A percentile compares a stretch with the other conserved stretches of the same genome.
Conservation (phyloP, 208 protist genomes). For the Trypanosoma vivax region DNA sequence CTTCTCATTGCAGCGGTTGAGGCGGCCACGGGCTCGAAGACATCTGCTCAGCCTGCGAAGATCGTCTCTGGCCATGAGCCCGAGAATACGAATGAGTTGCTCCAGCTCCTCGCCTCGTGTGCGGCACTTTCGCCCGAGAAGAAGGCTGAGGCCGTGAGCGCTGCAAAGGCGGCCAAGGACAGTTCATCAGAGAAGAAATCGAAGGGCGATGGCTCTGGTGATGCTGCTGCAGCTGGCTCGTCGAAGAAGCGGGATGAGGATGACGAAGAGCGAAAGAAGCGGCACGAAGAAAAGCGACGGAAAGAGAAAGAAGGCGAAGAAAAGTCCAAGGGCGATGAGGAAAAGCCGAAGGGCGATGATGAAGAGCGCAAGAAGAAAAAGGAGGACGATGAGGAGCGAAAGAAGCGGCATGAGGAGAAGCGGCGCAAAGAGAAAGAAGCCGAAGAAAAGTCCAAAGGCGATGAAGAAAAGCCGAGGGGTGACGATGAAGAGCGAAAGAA, state of each 20-base stretch:
- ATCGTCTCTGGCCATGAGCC: constrained; percentile 83
- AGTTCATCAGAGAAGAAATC: neutral
- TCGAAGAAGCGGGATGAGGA: constrained; percentile 9
- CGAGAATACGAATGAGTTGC: constrained; percentile 80
- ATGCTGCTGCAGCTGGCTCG: neutral
- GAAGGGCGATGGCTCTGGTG: neutral
- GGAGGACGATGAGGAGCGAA: constrained; percentile 6
- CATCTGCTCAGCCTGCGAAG: constrained; percentile 59
- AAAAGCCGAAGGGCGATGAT: constrained; percentile 6
- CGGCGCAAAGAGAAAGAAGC: constrained; percentile 5
- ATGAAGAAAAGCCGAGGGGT: neutral
- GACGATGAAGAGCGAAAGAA: constrained; percentile 7
- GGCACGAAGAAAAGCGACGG: neutral
- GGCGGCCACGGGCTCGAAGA: constrained; percentile 58
- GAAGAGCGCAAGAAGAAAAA: constrained; percentile 14
- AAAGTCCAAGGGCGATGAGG: constrained; percentile 1
- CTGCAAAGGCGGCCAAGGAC: constrained; percentile 33
- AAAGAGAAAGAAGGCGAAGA: constrained; percentile 2
- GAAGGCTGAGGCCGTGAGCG: constrained; percentile 55
- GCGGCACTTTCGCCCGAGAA: constrained; percentile 46
- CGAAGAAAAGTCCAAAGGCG: neutral
- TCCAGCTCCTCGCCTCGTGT: constrained; percentile 79
- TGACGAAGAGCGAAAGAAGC: neutral
- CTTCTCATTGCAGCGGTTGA: constrained; percentile 73
- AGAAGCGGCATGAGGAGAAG: constrained; percentile 2